Evolutionary conservation across 139 green algal genomes (phyloP), one percentile per base, ranked within the genome.

Genomic region (Chlorella sp.): DNA sequence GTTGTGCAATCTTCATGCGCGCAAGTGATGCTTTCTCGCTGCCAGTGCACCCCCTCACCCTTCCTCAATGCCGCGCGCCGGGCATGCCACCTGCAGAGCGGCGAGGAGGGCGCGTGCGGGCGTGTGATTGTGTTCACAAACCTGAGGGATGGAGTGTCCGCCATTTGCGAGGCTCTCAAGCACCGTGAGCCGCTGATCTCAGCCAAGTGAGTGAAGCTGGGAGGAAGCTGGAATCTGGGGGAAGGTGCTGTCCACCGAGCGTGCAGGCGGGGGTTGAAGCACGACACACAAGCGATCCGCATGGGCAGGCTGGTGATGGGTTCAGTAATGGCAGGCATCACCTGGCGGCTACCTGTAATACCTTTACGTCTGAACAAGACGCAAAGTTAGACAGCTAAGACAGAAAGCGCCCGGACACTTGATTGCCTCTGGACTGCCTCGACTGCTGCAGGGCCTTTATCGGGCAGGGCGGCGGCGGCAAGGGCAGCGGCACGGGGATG

Each of bases 381-480:
- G n/a, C n/a, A n/a, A n/a, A n/a, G n/a, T n/a, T n/a, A n/a, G n/a
- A n/a, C n/a, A n/a, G n/a, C n/a, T n/a, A n/a, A n/a, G n/a, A n/a
- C n/a, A n/a, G n/a, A n/a, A n/a, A n/a, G n/a, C n/a, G n/a, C n/a
- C n/a, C n/a, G n/a, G n/a, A n/a, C n/a, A n/a, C n/a, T n/a, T n/a
- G n/a, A n/a, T n/a, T 68, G 60, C 66, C 18, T 75, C 66, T 75
- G 19, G 1, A 24, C 28, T 68, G 28, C 12, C 15, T 15, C 26
- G 9, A 39, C 48, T 85, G 30, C 48, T 15, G 90, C 94, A 97
- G 95, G 82, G 85, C 92, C 37, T 99, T 99, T 86, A 94, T 99
- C 60, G 97, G 97, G 0, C 97, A 99, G 92, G 94, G 95, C 30
- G 90, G 68, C 14, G 89, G 88, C 34, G 87, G 84, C 85, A 85